Evolutionary conservation across 2,329 filamentous ascomycete species (phyloP), one percentile per base, ranked within the genome.

Genomic region (Xylariaceae sp.): DNA sequence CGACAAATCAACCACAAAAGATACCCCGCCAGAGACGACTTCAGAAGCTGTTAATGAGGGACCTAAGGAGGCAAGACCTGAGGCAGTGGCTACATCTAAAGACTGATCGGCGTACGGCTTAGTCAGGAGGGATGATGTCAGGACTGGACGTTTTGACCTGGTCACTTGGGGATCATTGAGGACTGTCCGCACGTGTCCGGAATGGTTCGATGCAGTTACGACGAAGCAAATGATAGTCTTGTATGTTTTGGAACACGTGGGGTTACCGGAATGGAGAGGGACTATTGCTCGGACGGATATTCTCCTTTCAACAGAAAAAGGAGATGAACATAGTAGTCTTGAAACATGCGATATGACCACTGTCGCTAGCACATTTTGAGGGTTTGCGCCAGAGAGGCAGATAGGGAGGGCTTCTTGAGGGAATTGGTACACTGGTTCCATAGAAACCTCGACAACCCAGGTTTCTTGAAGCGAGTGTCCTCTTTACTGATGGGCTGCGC

Each of bases 31-130:
- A 40, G 59, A 65, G 16, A 59, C 53, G 26, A 57, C 56, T 21
- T 58, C 62, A 41, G 65, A 67, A 48, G 54, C 55, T 40, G 47
- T 52, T 49, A 70, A 71, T 57, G 66, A 65, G 7, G 65, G 63
- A 29, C 29, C 62, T 32, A 69, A 62, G 26, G 57, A 65, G 21
- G 57, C 62, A 26, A 70, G 70, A 53, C 16, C 63, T 3, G 61
- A 63, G 58, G 49, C 61, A 19, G 60, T 59, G 19, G 56, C 58
- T 45, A 54, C 57, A 45, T 62, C 67, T 50, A 65, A 70, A 47
- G 65, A 67, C 48, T 69, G 57, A 68, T 59, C 52, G 43, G 20
- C 46, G 44, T 40, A 56, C 26, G 40, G 44, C 42, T 53, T 56
- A 51, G 43, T 23, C 37, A 51, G 47, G 54, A 57, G 60, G 60